phyloP scores from a whole-genome alignment of 139 green algal species.

The Chlorella sp. region DNA sequence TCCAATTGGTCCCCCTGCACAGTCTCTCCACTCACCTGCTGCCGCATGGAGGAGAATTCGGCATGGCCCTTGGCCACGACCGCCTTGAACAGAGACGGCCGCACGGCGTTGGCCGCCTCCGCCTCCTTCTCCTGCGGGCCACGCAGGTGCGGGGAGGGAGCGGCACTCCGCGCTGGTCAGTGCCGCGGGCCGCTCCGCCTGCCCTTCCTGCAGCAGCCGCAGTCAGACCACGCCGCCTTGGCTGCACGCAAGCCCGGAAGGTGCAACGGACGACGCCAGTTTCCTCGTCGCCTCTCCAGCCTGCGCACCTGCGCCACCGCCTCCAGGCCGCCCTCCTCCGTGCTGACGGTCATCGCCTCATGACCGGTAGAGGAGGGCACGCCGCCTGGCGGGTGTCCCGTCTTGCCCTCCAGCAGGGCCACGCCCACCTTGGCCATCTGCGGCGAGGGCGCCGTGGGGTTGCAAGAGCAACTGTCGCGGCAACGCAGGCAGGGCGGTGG shows the following conservation, averaged over 20 bases:
- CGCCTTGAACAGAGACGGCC: slow-evolving; percentile 83
- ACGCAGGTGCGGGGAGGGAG: neutral
- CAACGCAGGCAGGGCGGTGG: no score
- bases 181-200: no score
- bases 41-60: slow-evolving; percentile 83
- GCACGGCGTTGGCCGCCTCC: slow-evolving; percentile 42
- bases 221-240: neutral
- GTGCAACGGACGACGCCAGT: no score
- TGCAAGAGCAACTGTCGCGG: neutral
- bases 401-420: slow-evolving; percentile 63
- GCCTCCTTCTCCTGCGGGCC: neutral
- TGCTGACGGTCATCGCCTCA: slow-evolving; percentile 2
- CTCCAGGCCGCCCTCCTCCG: slow-evolving; percentile 22
- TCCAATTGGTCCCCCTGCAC: no score
- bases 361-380: neutral
- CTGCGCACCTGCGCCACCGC: neutral
- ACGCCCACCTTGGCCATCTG: slow-evolving; percentile 49
- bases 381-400: slow-evolving; percentile 33
- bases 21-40: slow-evolving; percentile 56
- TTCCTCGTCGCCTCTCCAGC: neutral
- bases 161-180: no score
- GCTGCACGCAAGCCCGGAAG: neutral
- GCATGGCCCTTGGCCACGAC: slow-evolving; percentile 84
- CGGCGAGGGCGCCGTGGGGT: neutral
- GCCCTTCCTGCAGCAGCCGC: no score